These are phyloP conservation scores for Coemansia sp. DNA, from an alignment of 192 early-diverging fungal species.

Conservation along the genomic window DNA sequence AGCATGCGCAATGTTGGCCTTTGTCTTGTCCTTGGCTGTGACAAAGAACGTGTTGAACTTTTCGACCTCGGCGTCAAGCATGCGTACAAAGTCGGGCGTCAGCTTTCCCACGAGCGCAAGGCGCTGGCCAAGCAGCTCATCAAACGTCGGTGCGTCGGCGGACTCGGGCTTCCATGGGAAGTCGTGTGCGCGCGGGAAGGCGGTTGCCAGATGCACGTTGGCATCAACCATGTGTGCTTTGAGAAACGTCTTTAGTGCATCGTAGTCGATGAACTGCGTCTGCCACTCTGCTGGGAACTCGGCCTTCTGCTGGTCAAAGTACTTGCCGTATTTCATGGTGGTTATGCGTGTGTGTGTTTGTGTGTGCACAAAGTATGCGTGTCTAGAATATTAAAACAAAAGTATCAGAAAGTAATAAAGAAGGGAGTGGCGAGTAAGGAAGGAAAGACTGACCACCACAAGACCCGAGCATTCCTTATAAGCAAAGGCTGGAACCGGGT, in stretches of 20 bases:
- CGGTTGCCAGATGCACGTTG: conserved; percentile 49
- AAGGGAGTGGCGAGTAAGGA: not conserved
- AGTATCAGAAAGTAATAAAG: not conserved
- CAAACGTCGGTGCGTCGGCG: conserved; percentile 52
- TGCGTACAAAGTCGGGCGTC: conserved; percentile 69
- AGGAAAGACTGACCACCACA: not conserved
- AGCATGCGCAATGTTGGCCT: conserved; percentile 12
- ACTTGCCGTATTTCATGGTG: conserved; percentile 75
- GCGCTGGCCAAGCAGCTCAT: conserved; percentile 60
- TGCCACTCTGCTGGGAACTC: conserved; percentile 70
- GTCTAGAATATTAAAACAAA: conserved; percentile 1
- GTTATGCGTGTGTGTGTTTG: not conserved
- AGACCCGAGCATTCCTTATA: not conserved
- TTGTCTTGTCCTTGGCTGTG: conserved; percentile 30
- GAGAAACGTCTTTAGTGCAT: conserved; percentile 65
- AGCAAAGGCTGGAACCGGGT: too few species aligned
- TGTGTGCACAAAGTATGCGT: not conserved
- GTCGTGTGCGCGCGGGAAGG: conserved; percentile 39
- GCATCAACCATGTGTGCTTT: conserved; percentile 64
- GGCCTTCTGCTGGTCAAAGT: conserved; percentile 65
- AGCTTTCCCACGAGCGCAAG: conserved; percentile 60
- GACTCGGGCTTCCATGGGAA: conserved; percentile 25
- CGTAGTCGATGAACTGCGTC: conserved; percentile 72
- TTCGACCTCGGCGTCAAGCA: conserved; percentile 68
- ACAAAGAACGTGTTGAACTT: conserved; percentile 63